These are phyloP conservation scores for Voacanga thouarsii DNA, from an alignment of 257 asterid genomes.

Conservation along the genomic window DNA sequence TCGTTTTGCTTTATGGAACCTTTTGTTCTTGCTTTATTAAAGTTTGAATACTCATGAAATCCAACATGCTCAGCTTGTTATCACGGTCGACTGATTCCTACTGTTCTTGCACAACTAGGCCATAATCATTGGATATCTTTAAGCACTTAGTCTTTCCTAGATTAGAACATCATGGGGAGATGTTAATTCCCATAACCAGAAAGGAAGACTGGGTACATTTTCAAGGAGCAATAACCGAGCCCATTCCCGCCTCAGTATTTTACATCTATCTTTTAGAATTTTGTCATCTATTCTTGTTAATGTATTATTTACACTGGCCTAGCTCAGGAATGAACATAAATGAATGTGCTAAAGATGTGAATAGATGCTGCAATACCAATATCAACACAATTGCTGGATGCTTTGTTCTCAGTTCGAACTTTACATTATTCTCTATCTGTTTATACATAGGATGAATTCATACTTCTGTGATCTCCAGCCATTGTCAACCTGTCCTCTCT, in stretches of 20 bases:
- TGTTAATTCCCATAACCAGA: not conserved
- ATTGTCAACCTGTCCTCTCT: not conserved
- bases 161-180: not conserved
- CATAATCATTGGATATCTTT: not conserved
- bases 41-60: not conserved
- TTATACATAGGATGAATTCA: not conserved
- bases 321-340: not conserved
- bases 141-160: not conserved
- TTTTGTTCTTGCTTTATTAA: not conserved
- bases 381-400: not conserved
- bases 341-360: not conserved
- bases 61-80: not conserved
- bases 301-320: not conserved
- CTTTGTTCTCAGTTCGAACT: not conserved
- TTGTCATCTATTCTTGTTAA: not conserved
- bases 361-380: not conserved
- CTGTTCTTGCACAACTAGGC: not conserved
- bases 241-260: not conserved
- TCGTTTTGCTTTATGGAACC: not conserved
- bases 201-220: not conserved
- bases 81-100: not conserved
- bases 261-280: not conserved
- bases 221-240: not conserved
- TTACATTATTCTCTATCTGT: not conserved
- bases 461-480: not conserved